Evolutionary conservation across 768 basidiomycete genomes (phyloP).

Genomic region (Cyclocybe cylindracea): DNA sequence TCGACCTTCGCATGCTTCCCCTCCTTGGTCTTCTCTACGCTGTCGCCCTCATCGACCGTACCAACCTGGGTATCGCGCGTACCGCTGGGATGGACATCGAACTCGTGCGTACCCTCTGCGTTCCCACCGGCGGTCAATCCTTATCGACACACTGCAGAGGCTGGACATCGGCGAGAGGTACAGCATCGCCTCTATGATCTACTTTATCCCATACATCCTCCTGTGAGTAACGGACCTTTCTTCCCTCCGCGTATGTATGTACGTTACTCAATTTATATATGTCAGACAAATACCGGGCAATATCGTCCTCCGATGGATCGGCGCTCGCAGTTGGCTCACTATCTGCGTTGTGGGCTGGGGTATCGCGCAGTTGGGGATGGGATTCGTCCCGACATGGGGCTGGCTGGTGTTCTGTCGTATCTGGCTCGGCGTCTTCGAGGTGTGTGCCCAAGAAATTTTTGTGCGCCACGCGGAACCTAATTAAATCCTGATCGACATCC

Average conservation of each 20-base stretch:
- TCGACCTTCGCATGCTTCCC: slow-evolving; percentile 37
- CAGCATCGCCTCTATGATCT: slow-evolving; percentile 33
- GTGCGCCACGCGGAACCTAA: not conserved
- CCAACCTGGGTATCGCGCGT: slow-evolving; percentile 36
- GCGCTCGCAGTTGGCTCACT: slow-evolving; percentile 29
- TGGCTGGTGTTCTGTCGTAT: slow-evolving; percentile 23
- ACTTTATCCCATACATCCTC: slow-evolving; percentile 36
- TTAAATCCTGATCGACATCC: no score
- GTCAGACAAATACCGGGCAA: slow-evolving; percentile 32
- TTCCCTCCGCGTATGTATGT: not conserved
- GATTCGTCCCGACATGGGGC: slow-evolving; percentile 29
- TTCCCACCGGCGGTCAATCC: not conserved
- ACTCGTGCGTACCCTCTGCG: slow-evolving; percentile 22
- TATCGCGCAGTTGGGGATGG: slow-evolving; percentile 32
- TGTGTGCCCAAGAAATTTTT: slow-evolving; percentile 1
- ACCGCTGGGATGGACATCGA: slow-evolving; percentile 36
- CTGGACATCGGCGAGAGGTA: slow-evolving; percentile 32
- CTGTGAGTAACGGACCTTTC: slow-evolving; percentile 21
- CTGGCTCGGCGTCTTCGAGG: slow-evolving; percentile 29
- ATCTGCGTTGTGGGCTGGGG: slow-evolving; percentile 31
- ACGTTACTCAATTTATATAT: not conserved
- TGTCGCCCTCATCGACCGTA: slow-evolving; percentile 37
- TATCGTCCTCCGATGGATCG: slow-evolving; percentile 25
- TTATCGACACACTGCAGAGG: slow-evolving; percentile 15
- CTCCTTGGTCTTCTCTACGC: slow-evolving; percentile 35